Evolutionary conservation across 1,139 yeast species (phyloP).

Genomic region (Magnusiomyces ingens): DNA sequence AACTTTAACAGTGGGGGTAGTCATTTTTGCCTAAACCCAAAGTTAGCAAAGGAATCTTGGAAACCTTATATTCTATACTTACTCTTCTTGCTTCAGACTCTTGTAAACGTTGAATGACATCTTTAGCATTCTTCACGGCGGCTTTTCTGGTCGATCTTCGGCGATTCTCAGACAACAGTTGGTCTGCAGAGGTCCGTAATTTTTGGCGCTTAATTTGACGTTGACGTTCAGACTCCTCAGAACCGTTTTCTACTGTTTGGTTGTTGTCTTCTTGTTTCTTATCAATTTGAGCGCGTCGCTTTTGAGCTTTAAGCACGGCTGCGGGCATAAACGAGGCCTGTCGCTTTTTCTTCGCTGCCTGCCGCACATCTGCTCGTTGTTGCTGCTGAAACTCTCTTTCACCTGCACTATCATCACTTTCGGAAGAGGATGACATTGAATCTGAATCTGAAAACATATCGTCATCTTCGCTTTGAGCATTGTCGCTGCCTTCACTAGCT

Average conservation of each 20-base stretch:
- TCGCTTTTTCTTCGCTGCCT: conserved; percentile 20
- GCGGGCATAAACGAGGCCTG: conserved; percentile 11
- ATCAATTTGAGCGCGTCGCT: conserved; percentile 8
- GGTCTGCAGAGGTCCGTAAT: conserved; percentile 28
- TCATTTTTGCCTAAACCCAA: conserved; percentile 29
- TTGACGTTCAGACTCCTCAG: conserved; percentile 10
- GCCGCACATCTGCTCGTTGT: conserved; percentile 26
- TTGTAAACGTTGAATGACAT: conserved; percentile 64
- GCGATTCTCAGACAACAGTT: conserved; percentile 52
- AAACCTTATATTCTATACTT: not conserved
- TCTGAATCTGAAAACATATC: conserved; percentile 31
- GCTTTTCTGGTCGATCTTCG: conserved; percentile 75
- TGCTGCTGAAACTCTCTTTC: conserved; percentile 28
- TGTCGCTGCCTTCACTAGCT: conserved; percentile 1
- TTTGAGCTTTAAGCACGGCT: conserved; percentile 10
- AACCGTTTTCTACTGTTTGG: conserved; percentile 13
- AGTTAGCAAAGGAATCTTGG: not conserved
- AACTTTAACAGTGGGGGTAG: conserved; percentile 35
- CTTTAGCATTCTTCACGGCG: conserved; percentile 72
- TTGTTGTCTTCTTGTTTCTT: not conserved
- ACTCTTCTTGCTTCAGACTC: conserved; percentile 59
- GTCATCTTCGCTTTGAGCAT: conserved; percentile 20
- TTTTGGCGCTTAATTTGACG: conserved; percentile 14
- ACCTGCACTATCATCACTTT: conserved; percentile 34
- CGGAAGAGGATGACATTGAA: conserved; percentile 23